Evolutionary conservation across 352 stramenopile species (phyloP), one percentile per base, ranked within the genome.

Genomic region (Phytophthora chlamydospora): DNA sequence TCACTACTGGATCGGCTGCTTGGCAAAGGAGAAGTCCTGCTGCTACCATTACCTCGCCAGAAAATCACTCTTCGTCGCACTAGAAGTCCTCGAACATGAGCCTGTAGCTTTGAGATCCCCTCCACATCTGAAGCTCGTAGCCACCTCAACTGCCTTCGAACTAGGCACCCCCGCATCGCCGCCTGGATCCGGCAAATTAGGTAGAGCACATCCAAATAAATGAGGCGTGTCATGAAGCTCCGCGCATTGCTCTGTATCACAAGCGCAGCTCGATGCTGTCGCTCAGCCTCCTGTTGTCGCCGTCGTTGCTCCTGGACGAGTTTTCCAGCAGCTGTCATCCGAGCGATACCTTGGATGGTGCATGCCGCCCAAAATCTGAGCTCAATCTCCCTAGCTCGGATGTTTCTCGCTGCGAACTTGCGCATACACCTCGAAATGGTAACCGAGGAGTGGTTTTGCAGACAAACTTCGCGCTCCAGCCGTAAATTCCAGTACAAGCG

Each of bases 201-300:
- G 49, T 90, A 90, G n/a, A 93, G 61, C 8, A 93, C 78, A 46
- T 93, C 83, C 33, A 92, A 66, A 49, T 91, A 95, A 36, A 91
- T 90, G n/a, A 90, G 63, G 7, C 84, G 76, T 9, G 83, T 90
- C 53, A 91, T 72, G 40, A 82, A 88, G 12, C 62, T 64, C 7
- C 79, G 78, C 4, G 53, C 62, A 24, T 78, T 83, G 31, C 71
- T 58, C 56, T 95, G 86, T 27, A 95, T 88, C 3, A 73, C 13
- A 0, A 71, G 66, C 0, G 83, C 80, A 24, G 81, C 76, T 17
- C 41, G 52, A 10, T 88, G 16, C 6, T 40, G 52, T 14, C 34
- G 40, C 17, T 55, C 39, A 11, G 66, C 52, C 39, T 70, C 44
- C 10, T 36, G 12, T 7, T 33, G 63, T 11, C 56, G 10, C 14